Conservation (phyloP, 2,329 filamentous ascomycete genomes). For the Penicillium sp. region DNA sequence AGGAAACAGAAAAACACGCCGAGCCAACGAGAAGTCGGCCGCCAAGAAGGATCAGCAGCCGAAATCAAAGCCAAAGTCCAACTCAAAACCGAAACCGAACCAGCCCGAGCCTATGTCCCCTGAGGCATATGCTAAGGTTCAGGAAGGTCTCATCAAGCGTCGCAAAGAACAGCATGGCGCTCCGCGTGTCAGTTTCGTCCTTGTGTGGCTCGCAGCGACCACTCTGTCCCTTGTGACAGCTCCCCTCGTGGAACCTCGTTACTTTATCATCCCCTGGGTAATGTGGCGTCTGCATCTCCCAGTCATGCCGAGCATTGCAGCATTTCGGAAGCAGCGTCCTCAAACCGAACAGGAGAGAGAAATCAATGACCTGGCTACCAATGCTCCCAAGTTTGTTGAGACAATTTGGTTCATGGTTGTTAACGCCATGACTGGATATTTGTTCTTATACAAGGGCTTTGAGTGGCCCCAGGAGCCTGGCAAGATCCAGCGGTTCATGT, state of each 20-base stretch:
- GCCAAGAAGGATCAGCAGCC: constrained; percentile 18
- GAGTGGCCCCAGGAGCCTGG: constrained; percentile 60
- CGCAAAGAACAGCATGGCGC: constrained; percentile 29
- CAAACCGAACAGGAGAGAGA: constrained; percentile 24
- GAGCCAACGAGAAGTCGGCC: constrained; percentile 23
- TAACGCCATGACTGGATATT: constrained; percentile 54
- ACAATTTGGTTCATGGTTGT: constrained; percentile 58
- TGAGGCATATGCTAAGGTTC: constrained; percentile 30
- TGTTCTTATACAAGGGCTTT: constrained; percentile 59
- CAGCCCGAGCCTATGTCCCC: constrained; percentile 23
- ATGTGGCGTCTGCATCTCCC: constrained; percentile 85
- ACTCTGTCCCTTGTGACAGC: constrained; percentile 79
- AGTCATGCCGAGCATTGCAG: constrained; percentile 32
- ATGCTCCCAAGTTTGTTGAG: constrained; percentile 47
- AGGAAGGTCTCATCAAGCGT: constrained; percentile 30
- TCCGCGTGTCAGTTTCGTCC: constrained; percentile 52
- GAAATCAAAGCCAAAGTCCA: constrained; percentile 11
- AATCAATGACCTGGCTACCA: constrained; percentile 26
- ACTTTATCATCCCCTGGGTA: constrained; percentile 94
- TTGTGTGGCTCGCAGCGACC: constrained; percentile 68
- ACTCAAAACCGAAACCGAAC: constrained; percentile 11
- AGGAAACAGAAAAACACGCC: constrained; percentile 25
- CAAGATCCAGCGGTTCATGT: constrained; percentile 61
- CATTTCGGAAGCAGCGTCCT: constrained; percentile 28
- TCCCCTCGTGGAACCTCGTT: constrained; percentile 89